Evolutionary conservation across 2,329 filamentous ascomycete species (phyloP).

Genomic region (Apiospora kogelbergensis): DNA sequence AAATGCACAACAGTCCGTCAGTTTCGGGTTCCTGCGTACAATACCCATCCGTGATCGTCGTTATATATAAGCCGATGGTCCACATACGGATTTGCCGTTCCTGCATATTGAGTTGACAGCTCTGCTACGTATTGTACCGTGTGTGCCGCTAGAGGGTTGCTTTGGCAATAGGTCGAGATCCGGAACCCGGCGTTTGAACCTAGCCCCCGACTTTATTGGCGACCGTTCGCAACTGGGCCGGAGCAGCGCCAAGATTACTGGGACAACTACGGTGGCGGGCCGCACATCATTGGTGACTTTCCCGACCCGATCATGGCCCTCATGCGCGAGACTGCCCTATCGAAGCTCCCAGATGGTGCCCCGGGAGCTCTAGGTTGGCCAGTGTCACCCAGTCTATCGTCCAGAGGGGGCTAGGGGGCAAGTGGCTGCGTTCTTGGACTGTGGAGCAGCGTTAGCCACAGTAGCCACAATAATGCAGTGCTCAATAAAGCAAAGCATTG

Average conservation of each 20-base stretch:
- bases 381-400: no score
- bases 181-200: no score
- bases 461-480: not conserved
- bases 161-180: no score
- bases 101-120: not conserved
- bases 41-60: not conserved
- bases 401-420: not conserved
- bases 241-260: no score
- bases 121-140: not conserved
- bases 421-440: not conserved
- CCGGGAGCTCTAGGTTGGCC: not conserved
- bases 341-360: no score
- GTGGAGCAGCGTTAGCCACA: not conserved
- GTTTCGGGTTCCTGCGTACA: not conserved
- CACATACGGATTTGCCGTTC: not conserved
- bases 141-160: no score
- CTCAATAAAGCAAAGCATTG: not conserved
- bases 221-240: no score
- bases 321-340: no score
- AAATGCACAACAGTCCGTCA: not conserved
- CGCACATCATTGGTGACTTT: no score
- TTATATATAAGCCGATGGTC: not conserved
- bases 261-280: no score
- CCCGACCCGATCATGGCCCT: no score
- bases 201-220: no score